Conservation (phyloP, 139 green algal species). For the Volvox africanus region DNA sequence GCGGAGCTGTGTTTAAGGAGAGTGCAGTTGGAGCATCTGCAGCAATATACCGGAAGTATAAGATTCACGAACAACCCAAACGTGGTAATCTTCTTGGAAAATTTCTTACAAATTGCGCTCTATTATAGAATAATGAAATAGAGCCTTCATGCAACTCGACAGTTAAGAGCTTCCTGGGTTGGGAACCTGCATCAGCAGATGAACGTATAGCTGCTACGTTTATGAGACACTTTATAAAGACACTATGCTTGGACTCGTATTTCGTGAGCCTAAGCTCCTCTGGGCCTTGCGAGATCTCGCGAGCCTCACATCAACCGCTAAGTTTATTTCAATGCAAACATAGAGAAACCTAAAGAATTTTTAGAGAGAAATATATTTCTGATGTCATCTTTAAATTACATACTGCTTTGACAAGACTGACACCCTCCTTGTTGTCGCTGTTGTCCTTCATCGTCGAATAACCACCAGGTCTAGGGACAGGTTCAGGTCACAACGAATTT, state of each 20-base stretch:
- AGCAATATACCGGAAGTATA: background rate
- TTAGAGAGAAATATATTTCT: background rate
- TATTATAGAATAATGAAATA: too few species aligned
- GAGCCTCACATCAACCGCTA: background rate
- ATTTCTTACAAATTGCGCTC: too few species aligned
- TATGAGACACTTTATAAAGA: background rate
- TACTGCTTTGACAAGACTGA: too few species aligned
- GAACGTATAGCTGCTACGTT: background rate
- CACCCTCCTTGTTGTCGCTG: too few species aligned
- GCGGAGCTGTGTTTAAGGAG: background rate
- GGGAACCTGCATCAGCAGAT: too few species aligned
- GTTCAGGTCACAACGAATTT: too few species aligned
- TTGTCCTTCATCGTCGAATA: too few species aligned
- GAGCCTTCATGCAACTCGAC: too few species aligned
- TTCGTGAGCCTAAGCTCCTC: too few species aligned
- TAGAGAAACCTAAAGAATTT: background rate
- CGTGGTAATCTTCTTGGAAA: too few species aligned
- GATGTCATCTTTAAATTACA: background rate
- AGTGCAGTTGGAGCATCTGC: background rate
- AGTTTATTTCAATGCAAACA: background rate
- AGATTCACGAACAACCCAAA: background rate
- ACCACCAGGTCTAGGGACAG: too few species aligned
- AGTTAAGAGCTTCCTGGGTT: too few species aligned
- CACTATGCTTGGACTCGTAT: background rate
- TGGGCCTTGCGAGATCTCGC: background rate